Percentiles rank a stretch among this genome's conserved stretches.
Evolutionary conservation across 257 asterid genomes (phyloP).

Genomic region (Petunia axillaris): DNA sequence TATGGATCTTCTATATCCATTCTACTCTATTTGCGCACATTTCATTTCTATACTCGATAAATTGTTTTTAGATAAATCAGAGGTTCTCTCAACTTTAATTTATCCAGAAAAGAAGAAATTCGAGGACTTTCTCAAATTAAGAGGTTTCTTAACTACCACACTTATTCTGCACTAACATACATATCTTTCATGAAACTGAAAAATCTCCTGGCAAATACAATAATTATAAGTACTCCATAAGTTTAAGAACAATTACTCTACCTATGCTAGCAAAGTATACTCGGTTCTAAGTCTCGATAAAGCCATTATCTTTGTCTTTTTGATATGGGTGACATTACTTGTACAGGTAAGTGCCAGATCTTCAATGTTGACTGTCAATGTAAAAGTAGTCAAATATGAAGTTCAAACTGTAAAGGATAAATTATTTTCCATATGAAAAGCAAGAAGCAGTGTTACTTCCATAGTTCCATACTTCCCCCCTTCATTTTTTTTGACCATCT

Average conservation of each 20-base stretch:
- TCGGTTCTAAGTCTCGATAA: neutral
- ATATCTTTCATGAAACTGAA: neutral
- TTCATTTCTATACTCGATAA: conserved; percentile 14
- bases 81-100: neutral
- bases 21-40: neutral
- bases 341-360: too few relatives aligned
- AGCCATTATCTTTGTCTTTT: neutral
- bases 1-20: neutral
- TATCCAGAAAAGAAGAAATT: neutral
- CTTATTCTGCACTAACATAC: conserved; percentile 5
- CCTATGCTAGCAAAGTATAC: neutral
- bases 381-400: neutral
- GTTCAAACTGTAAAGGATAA: neutral
- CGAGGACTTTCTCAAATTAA: neutral
- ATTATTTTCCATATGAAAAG: conserved; percentile 10
- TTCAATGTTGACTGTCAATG: neutral
- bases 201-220: neutral
- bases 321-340: too few relatives aligned
- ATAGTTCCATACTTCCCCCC: neutral
- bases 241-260: neutral
- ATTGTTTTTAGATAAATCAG: neutral
- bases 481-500: conserved; percentile 17
- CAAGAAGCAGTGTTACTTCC: neutral
- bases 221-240: neutral
- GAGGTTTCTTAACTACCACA: conserved; percentile 13